Percentiles rank a stretch among this genome's conserved stretches.
Conservation (phyloP, 306 rosid species). For the Cercis canadensis region DNA sequence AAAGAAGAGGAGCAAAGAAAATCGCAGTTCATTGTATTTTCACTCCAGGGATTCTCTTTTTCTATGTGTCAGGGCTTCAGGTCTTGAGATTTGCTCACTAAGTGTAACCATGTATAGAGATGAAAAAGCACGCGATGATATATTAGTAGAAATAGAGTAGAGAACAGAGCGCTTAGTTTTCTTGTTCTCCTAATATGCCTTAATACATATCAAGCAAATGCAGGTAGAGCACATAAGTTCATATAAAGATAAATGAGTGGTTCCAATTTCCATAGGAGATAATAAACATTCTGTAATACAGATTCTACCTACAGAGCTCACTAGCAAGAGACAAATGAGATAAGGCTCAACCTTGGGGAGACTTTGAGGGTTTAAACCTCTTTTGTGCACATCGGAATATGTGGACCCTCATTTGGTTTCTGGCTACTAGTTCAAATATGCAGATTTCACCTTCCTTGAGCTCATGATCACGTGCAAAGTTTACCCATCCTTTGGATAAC, state of each 20-base stretch:
- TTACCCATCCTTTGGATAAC: neutral
- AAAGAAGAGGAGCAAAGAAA: neutral
- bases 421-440: constrained; percentile 24
- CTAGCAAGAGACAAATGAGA: neutral
- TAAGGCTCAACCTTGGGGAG: neutral
- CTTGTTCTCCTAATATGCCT: too few relatives aligned
- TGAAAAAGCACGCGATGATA: neutral
- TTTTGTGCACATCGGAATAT: neutral
- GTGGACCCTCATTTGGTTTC: constrained; percentile 15
- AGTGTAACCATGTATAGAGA: neutral
- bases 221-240: neutral
- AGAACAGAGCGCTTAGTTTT: too few relatives aligned
- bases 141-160: too few relatives aligned
- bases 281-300: neutral
- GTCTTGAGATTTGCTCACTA: too few relatives aligned
- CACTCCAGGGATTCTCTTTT: too few relatives aligned
- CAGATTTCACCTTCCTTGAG: constrained; percentile 12
- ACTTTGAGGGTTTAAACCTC: neutral
- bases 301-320: neutral
- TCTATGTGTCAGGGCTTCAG: too few relatives aligned
- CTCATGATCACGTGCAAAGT: neutral
- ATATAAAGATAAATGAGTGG: neutral
- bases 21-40: neutral
- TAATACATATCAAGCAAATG: neutral
- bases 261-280: neutral